phyloP scores from a whole-genome alignment of 768 basidiomycete species.

The Suillus weaverae region DNA sequence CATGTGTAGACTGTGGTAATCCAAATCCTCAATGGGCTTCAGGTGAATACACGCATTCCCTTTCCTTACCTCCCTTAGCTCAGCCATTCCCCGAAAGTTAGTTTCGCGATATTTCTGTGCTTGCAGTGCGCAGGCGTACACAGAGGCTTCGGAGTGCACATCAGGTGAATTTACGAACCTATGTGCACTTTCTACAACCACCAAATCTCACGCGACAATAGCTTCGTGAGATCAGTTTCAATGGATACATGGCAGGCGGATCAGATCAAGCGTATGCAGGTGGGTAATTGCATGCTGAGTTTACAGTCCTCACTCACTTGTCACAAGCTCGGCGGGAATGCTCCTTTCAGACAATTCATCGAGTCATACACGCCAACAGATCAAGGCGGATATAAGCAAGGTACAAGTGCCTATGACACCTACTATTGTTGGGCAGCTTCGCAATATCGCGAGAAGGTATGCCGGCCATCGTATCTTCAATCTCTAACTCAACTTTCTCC shows the following conservation, averaged over 20 bases:
- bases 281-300: slow-evolving; percentile 32
- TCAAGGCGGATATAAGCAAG: slow-evolving; percentile 68
- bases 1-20: slow-evolving; percentile 80
- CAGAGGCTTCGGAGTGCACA: slow-evolving; percentile 91
- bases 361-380: slow-evolving; percentile 63
- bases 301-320: slow-evolving; percentile 12
- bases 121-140: slow-evolving; percentile 85
- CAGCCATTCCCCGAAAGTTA: slow-evolving; percentile 32
- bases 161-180: slow-evolving; percentile 51
- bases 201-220: slow-evolving; percentile 31
- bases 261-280: slow-evolving; percentile 89
- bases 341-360: slow-evolving; percentile 77
- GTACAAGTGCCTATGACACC: slow-evolving; percentile 64
- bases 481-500: slow-evolving; percentile 22
- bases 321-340: slow-evolving; percentile 82
- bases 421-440: slow-evolving; percentile 94
- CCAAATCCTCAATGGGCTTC: slow-evolving; percentile 98
- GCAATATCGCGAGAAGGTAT: slow-evolving; percentile 92
- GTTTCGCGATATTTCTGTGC: slow-evolving; percentile 89
- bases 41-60: slow-evolving; percentile 42
- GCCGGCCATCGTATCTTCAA: neutral
- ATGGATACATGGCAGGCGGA: slow-evolving; percentile 97
- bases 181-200: slow-evolving; percentile 5
- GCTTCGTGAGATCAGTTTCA: slow-evolving; percentile 89
- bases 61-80: slow-evolving; percentile 1